These are phyloP conservation scores for Lyophyllum semitale DNA, from an alignment of 768 basidiomycete species.

Conservation along the genomic window DNA sequence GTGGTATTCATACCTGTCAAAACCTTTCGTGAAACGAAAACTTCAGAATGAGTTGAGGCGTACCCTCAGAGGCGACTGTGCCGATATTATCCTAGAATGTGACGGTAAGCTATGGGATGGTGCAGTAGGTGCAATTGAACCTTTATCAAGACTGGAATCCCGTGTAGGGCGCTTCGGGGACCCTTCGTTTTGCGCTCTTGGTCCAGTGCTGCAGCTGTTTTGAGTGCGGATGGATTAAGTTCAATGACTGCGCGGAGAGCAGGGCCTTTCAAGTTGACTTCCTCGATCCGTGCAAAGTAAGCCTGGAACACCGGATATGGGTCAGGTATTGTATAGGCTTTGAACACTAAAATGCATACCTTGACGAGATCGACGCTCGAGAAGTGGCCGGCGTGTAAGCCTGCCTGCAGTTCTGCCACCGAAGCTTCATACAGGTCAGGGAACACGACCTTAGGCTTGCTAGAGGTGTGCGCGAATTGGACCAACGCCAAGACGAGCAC, in stretches of 20 bases:
- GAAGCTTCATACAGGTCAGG: constrained; percentile 67
- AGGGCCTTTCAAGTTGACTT: constrained; percentile 67
- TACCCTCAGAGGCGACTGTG: constrained; percentile 46
- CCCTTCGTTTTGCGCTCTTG: constrained; percentile 41
- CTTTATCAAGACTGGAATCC: constrained; percentile 55
- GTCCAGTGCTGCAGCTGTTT: constrained; percentile 53
- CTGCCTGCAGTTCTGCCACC: constrained; percentile 53
- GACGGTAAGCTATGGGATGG: neutral
- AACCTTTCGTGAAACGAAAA: neutral
- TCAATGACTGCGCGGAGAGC: constrained; percentile 61
- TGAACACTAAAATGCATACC: constrained; percentile 28
- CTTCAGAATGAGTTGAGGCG: neutral
- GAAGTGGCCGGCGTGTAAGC: constrained; percentile 51
- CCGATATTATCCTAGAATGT: constrained; percentile 53
- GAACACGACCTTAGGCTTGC: constrained; percentile 13
- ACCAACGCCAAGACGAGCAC: neutral
- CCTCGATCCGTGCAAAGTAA: constrained; percentile 66
- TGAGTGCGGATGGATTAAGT: constrained; percentile 52
- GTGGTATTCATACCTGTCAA: constrained; percentile 46
- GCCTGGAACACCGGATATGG: constrained; percentile 37
- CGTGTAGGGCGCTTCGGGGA: constrained; percentile 50
- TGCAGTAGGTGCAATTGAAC: constrained; percentile 18
- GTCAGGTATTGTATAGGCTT: neutral
- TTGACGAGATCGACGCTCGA: constrained; percentile 65
- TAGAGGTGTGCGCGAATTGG: neutral